These are phyloP conservation scores for Sextonia rubra DNA, from an alignment of 164 flowering plant genomes.

Conservation along the genomic window DNA sequence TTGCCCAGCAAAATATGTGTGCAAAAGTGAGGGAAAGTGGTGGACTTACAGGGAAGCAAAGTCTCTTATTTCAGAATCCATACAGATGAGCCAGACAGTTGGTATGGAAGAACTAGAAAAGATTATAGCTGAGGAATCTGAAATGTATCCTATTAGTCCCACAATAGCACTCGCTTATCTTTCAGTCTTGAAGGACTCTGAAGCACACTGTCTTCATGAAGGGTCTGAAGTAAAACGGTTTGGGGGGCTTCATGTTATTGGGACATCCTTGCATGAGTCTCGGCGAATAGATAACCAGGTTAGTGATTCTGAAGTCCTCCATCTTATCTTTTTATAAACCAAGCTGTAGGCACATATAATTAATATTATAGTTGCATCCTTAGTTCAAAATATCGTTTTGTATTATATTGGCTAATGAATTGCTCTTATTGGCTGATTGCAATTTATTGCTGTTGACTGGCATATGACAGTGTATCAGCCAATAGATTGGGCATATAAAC, in stretches of 20 bases:
- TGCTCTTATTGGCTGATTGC: no score
- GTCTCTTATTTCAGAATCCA: slow-evolving; percentile 61
- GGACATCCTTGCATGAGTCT: slow-evolving; percentile 95
- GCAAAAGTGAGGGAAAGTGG: slow-evolving; percentile 63
- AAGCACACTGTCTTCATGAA: slow-evolving; percentile 66
- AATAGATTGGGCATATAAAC: no score
- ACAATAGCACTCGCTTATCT: slow-evolving; percentile 71
- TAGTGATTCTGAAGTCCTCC: slow-evolving; percentile 7
- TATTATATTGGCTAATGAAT: no score
- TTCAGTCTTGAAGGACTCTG: slow-evolving; percentile 76
- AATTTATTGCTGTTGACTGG: no score
- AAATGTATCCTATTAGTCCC: slow-evolving; percentile 78
- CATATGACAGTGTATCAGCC: no score
- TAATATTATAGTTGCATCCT: no score
- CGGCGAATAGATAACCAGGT: slow-evolving; percentile 99
- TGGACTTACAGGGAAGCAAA: slow-evolving; percentile 71
- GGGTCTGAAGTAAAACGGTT: slow-evolving; percentile 86
- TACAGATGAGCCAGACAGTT: slow-evolving; percentile 71
- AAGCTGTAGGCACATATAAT: no score
- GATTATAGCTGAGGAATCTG: slow-evolving; percentile 59
- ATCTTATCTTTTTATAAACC: no score
- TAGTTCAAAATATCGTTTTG: no score
- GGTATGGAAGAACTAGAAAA: slow-evolving; percentile 51
- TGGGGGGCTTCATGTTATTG: slow-evolving; percentile 99
- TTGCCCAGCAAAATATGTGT: slow-evolving; percentile 68